These are phyloP conservation scores for Solanum corneliomulleri DNA, from an alignment of 257 asterid genomes.

Conservation along the genomic window DNA sequence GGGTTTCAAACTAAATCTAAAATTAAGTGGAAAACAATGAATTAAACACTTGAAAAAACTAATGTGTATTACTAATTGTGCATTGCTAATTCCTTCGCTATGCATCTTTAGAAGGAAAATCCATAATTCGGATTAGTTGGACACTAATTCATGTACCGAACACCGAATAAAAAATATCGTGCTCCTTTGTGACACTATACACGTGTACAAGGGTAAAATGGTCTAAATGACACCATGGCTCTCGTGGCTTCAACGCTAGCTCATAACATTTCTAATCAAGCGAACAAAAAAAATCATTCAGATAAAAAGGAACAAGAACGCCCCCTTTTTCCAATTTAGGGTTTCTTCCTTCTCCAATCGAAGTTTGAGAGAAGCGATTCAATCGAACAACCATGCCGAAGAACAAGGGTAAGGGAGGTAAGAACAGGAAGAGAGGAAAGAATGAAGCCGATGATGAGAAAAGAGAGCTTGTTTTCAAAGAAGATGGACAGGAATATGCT, in stretches of 20 bases:
- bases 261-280: background rate
- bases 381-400: constrained; percentile 50
- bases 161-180: background rate
- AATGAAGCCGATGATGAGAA: constrained; percentile 94
- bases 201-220: background rate
- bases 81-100: background rate
- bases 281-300: background rate
- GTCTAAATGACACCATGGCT: background rate
- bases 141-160: background rate
- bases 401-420: constrained; percentile 99
- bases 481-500: constrained; percentile 92
- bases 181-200: background rate
- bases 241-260: background rate
- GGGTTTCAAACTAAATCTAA: too few relatives aligned
- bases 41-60: too few relatives aligned
- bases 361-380: background rate
- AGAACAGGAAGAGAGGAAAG: constrained; percentile 92
- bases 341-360: background rate
- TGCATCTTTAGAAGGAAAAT: background rate
- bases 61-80: background rate
- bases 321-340: background rate
- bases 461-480: constrained; percentile 87
- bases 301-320: background rate
- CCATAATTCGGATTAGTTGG: too few relatives aligned
- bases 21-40: too few relatives aligned